Evolutionary conservation across 495 filamentous ascomycete genomes (phyloP), one percentile per base, ranked within the genome.

Genomic region (Hyaloscypha bicolor): DNA sequence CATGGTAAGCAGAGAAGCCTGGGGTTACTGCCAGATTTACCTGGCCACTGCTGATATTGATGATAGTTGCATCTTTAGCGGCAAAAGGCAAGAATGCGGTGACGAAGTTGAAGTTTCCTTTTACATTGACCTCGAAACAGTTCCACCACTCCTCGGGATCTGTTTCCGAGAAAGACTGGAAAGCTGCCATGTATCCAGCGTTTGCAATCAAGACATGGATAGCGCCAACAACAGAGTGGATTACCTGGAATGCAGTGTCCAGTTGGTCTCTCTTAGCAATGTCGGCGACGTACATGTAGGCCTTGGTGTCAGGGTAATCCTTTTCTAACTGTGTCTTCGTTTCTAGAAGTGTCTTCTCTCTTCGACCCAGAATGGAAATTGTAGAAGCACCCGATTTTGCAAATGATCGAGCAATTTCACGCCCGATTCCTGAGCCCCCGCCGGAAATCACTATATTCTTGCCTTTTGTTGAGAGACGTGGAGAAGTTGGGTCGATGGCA

Each of bases 381-480:
- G 42, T 42, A 11, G 8, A 35, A 19, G 56, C 56, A 8, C 83
- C 82, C 12, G 80, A 78, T 37, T 72, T 76, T 1, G 81, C 81
- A 60, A 74, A 83, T 12, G 78, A 71, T 52, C 78, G 55, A 0
- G 77, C 75, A 33, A 76, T 82, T 1, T 73, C 76, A 6, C 66
- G 71, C 5, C 83, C 82, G 48, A 85, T 76, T 9, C 81, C 81
- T 32, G 76, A 78, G 11, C 75, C 77, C 0, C 79, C 82, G 0
- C 82, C 81, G 9, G 74, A 81, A 60, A 84, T 78, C 61, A 86
- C 69, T 55, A 83, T 75, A 1, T 71, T 71, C 51, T 80, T 79
- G 8, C 78, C 78, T 0, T 29, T 32, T 58, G 51, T 25, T 1
- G 51, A 53, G 19, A 53, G 22, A 6, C 6, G 19, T 53, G 51